Conservation (phyloP, 768 basidiomycete species). For the Megacollybia marginata region DNA sequence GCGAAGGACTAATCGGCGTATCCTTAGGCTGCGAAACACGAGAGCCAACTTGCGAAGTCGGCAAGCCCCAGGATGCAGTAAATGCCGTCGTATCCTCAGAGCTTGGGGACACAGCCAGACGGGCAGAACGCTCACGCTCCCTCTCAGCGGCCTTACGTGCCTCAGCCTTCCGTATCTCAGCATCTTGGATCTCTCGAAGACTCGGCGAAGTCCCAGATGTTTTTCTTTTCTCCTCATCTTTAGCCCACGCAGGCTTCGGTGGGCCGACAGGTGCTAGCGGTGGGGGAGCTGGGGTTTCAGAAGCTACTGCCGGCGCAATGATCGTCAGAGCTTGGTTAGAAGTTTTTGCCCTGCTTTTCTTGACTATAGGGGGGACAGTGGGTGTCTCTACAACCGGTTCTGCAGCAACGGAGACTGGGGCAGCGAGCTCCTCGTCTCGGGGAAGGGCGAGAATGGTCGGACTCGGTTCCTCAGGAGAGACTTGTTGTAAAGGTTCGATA, state of each 20-base stretch:
- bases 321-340: no score
- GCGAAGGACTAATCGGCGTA: slow-evolving; percentile 34
- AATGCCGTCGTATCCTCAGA: slow-evolving; percentile 55
- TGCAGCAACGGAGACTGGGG: slow-evolving; percentile 7
- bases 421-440: slow-evolving; percentile 3
- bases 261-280: slow-evolving; percentile 16
- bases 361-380: no score
- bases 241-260: slow-evolving; percentile 56
- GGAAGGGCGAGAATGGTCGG: slow-evolving; percentile 3
- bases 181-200: slow-evolving; percentile 92
- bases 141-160: slow-evolving; percentile 68
- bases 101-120: slow-evolving; percentile 29
- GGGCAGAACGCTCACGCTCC: slow-evolving; percentile 57
- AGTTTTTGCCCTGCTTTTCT: no score
- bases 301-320: no score
- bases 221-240: slow-evolving; percentile 61
- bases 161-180: slow-evolving; percentile 77
- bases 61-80: slow-evolving; percentile 77
- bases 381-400: no score
- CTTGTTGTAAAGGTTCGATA: slow-evolving; percentile 4
- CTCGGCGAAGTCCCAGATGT: slow-evolving; percentile 43
- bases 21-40: slow-evolving; percentile 26
- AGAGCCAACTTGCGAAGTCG: slow-evolving; percentile 71
- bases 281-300: slow-evolving; percentile 10
- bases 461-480: slow-evolving; percentile 8